These are phyloP conservation scores for Pezicula radicicola DNA, from an alignment of 2,329 filamentous ascomycete species.

Conservation along the genomic window DNA sequence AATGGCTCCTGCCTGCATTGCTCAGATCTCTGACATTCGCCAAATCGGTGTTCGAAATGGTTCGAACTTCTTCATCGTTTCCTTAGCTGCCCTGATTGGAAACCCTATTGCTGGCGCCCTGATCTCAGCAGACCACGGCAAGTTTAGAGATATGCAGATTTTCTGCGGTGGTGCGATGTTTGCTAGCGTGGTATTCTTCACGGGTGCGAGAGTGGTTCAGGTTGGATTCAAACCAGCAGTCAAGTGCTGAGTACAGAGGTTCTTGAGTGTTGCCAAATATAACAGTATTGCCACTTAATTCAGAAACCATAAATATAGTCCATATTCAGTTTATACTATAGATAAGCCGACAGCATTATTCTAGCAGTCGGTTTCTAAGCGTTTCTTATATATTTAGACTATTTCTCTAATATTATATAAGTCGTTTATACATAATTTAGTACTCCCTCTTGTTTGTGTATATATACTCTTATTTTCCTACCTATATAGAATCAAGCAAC, in stretches of 20 bases:
- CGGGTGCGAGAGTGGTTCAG: neutral
- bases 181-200: neutral
- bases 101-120: constrained; percentile 63
- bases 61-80: constrained; percentile 54
- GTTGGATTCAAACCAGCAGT: neutral
- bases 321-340: too few relatives aligned
- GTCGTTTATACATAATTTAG: too few relatives aligned
- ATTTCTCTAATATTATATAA: too few relatives aligned
- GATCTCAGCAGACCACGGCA: neutral
- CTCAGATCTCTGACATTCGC: constrained; percentile 64
- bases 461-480: too few relatives aligned
- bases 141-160: neutral
- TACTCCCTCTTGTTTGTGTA: too few relatives aligned
- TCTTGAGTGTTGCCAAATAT: too few relatives aligned
- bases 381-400: too few relatives aligned
- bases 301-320: too few relatives aligned
- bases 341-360: too few relatives aligned
- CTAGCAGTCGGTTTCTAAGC: too few relatives aligned
- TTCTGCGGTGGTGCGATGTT: neutral
- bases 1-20: constrained; percentile 57
- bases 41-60: constrained; percentile 69
- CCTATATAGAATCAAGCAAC: too few relatives aligned
- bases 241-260: too few relatives aligned
- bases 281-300: accelerated
- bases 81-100: constrained; percentile 61